phyloP scores from a whole-genome alignment of 1,284 basidiomycete species.

The Puccinia polysora region DNA sequence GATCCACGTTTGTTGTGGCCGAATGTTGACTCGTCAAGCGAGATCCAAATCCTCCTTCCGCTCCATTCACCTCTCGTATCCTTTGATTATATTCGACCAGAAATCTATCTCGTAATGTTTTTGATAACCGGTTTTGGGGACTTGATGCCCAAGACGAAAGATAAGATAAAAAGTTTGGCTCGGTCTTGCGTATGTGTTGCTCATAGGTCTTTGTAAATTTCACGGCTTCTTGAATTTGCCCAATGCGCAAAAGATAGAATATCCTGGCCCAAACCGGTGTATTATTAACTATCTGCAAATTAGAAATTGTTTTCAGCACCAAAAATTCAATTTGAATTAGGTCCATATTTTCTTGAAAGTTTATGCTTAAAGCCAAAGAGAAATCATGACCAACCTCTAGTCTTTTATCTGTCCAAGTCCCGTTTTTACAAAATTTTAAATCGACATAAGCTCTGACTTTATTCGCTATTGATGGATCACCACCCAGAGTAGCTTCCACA shows the following conservation, averaged over 20 bases:
- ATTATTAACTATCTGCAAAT: slow-evolving; percentile 66
- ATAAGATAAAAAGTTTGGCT: slow-evolving; percentile 75
- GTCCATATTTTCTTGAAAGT: neutral
- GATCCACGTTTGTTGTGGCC: slow-evolving; percentile 59
- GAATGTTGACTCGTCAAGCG: slow-evolving; percentile 53
- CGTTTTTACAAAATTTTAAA: slow-evolving; percentile 66
- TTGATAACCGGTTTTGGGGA: slow-evolving; percentile 71
- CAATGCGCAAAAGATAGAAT: slow-evolving; percentile 84
- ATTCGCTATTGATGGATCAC: slow-evolving; percentile 82
- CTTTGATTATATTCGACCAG: slow-evolving; percentile 85
- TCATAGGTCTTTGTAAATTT: slow-evolving; percentile 69
- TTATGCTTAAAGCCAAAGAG: neutral
- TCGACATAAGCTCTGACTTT: slow-evolving; percentile 80
- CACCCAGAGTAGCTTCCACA: slow-evolving; percentile 79
- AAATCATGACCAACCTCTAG: slow-evolving; percentile 73
- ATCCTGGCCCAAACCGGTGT: slow-evolving; percentile 87
- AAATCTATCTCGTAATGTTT: slow-evolving; percentile 74
- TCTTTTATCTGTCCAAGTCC: slow-evolving; percentile 70
- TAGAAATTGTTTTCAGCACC: slow-evolving; percentile 2
- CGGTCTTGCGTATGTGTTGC: slow-evolving; percentile 70
- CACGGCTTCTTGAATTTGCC: slow-evolving; percentile 73
- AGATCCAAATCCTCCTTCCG: slow-evolving; percentile 53
- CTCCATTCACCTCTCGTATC: slow-evolving; percentile 70
- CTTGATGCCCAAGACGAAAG: slow-evolving; percentile 83
- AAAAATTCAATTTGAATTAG: neutral